Percentiles rank a stretch among this genome's conserved stretches.
phyloP scores from a whole-genome alignment of 208 protist genomes.

The Trypanosomatidae sp. region DNA sequence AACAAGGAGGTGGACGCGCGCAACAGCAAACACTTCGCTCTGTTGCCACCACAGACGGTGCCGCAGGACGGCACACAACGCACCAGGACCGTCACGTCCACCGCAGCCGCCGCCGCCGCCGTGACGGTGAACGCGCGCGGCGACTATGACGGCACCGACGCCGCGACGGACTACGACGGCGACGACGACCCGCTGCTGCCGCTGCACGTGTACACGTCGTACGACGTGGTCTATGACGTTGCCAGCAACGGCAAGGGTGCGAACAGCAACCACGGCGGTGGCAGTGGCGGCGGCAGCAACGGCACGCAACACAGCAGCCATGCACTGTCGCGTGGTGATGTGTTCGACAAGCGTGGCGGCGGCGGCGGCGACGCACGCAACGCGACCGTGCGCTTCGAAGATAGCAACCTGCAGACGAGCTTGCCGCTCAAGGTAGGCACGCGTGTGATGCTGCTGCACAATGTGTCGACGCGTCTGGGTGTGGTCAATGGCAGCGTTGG shows the following conservation, averaged over 20 bases:
- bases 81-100: no score
- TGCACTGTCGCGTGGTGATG: not conserved
- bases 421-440: slow-evolving; percentile 57
- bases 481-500: slow-evolving; percentile 71
- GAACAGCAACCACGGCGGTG: not conserved
- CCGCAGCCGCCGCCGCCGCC: no score
- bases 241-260: not conserved
- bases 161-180: no score
- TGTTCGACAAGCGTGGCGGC: not conserved
- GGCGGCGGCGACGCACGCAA: not conserved
- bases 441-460: slow-evolving; percentile 53
- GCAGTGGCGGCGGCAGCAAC: not conserved
- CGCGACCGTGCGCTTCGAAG: slow-evolving; percentile 24
- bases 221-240: slow-evolving; percentile 9
- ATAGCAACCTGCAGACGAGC: slow-evolving; percentile 17
- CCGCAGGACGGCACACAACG: no score
- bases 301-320: not conserved
- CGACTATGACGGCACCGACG: no score
- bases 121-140: no score
- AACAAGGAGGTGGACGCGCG: slow-evolving; percentile 54
- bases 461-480: slow-evolving; percentile 32
- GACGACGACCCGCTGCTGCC: slow-evolving; percentile 5
- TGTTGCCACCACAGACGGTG: slow-evolving; percentile 10
- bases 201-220: slow-evolving; percentile 12
- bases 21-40: slow-evolving; percentile 39